Percentiles rank a stretch among this genome's conserved stretches.
phyloP scores from a whole-genome alignment of 768 basidiomycete genomes.

The Russula sp. region DNA sequence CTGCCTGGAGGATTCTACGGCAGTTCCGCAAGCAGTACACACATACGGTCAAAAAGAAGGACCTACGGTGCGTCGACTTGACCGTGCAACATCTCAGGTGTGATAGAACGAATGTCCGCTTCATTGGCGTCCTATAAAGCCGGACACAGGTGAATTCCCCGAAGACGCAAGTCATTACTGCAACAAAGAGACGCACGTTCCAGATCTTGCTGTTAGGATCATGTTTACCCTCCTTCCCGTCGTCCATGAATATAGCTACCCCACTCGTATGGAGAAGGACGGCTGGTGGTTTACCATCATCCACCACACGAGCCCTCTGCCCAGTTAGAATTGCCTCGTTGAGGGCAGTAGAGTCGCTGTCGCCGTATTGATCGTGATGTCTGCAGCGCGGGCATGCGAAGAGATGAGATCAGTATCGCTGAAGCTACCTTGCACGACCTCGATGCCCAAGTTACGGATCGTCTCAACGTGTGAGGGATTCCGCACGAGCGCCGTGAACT shows the following conservation, averaged over 20 bases:
- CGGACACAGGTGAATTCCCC: neutral
- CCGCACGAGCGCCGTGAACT: slow-evolving; percentile 20
- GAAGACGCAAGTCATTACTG: neutral
- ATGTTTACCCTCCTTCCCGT: slow-evolving; percentile 12
- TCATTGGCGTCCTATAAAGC: slow-evolving; percentile 15
- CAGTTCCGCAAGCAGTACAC: neutral
- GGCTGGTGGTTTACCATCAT: slow-evolving; percentile 2
- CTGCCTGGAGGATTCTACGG: slow-evolving; percentile 1
- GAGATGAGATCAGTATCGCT: slow-evolving; percentile 13
- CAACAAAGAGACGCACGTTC: slow-evolving; percentile 11
- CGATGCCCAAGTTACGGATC: neutral
- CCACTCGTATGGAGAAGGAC: slow-evolving; percentile 24
- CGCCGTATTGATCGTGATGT: slow-evolving; percentile 22
- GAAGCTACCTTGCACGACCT: slow-evolving; percentile 16
- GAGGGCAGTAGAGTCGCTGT: slow-evolving; percentile 7
- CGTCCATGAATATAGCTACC: slow-evolving; percentile 11
- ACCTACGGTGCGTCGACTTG: slow-evolving; percentile 21
- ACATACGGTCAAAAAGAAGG: neutral
- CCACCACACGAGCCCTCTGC: slow-evolving; percentile 15
- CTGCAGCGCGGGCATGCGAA: slow-evolving; percentile 3
- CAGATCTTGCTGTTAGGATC: slow-evolving; percentile 7
- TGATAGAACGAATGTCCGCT: slow-evolving; percentile 22
- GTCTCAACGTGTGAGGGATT: neutral
- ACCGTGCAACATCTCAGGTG: slow-evolving; percentile 19
- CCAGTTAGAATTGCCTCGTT: slow-evolving; percentile 13